Conservation (phyloP, 2,329 filamentous ascomycete genomes). For the Colletotrichum chrysophilum region DNA sequence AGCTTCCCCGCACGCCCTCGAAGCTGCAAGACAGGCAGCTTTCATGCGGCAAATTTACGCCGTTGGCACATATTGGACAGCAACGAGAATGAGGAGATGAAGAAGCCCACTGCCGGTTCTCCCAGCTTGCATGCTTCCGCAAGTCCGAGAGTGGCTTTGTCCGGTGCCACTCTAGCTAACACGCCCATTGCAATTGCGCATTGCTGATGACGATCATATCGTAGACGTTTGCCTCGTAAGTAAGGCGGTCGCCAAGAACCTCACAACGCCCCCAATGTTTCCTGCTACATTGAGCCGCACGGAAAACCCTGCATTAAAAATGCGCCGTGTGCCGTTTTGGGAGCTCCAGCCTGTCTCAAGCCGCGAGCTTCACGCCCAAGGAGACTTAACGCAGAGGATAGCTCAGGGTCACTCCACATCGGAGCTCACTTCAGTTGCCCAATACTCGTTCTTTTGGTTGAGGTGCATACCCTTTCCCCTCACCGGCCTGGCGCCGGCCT, state of each 20-base stretch:
- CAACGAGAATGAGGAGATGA: neutral
- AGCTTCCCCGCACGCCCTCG: slow-evolving; percentile 15
- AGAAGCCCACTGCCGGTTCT: slow-evolving; percentile 2
- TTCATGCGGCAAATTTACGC: neutral
- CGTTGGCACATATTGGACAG: neutral
- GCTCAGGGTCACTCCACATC: neutral
- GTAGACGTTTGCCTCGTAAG: neutral
- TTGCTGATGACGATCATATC: neutral
- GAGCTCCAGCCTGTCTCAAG: neutral
- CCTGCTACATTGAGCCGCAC: neutral
- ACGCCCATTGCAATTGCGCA: neutral
- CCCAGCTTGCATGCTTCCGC: slow-evolving; percentile 2
- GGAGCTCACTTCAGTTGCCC: neutral
- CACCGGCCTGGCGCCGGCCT: neutral
- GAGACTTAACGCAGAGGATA: neutral
- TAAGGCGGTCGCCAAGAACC: neutral
- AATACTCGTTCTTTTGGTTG: neutral
- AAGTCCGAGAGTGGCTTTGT: neutral
- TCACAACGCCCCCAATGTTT: neutral
- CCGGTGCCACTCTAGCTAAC: neutral
- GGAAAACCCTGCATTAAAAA: neutral
- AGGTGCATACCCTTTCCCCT: neutral
- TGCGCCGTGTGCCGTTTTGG: neutral
- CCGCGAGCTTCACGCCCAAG: neutral
- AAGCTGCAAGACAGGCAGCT: neutral